phyloP scores from a whole-genome alignment of 305 asterid species.

The Fraxinus latifolia region DNA sequence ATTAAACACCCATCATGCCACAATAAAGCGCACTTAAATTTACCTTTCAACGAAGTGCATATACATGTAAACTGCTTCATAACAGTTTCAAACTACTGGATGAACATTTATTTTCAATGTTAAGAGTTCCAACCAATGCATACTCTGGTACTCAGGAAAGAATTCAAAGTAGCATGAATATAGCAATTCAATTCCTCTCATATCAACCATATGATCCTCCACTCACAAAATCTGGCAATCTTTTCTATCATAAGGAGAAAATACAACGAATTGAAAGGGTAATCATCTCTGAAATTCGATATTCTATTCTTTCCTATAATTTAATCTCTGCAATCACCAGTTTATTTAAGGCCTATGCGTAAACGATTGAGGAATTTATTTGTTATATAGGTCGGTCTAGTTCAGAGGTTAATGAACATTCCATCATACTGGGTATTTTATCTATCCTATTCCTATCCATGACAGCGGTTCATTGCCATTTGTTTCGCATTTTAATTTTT shows the following conservation, averaged over 20 bases:
- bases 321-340: background rate
- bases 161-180: background rate
- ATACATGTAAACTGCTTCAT: background rate
- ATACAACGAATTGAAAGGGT: background rate
- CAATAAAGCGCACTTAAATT: background rate
- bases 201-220: background rate
- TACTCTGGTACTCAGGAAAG: background rate
- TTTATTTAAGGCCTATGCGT: background rate
- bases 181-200: background rate
- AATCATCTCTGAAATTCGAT: background rate
- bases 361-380: background rate
- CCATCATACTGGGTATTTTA: background rate
- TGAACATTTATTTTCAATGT: background rate
- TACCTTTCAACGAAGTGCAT: background rate
- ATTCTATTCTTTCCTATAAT: background rate
- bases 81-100: background rate
- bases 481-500: background rate
- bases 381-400: background rate
- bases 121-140: background rate
- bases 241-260: background rate
- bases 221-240: background rate
- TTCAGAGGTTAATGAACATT: background rate
- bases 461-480: background rate
- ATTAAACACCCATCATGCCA: background rate
- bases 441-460: background rate